Conservation (phyloP, 345 rosid species). For the Turritis glabra region DNA sequence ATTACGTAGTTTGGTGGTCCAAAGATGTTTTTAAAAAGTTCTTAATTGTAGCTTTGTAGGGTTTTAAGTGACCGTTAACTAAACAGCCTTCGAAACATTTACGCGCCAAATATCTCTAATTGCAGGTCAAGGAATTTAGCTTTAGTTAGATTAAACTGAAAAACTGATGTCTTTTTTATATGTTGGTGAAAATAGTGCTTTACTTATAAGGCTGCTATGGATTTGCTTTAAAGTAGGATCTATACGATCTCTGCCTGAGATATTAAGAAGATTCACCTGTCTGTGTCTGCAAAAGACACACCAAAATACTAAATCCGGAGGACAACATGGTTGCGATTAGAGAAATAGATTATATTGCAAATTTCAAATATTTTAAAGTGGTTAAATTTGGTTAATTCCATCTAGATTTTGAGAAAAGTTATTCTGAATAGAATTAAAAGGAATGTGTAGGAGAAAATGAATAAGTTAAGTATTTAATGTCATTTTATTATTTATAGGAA, state of each 20-base stretch:
- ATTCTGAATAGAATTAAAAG: too few species aligned
- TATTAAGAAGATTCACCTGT: background rate
- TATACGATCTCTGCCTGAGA: background rate
- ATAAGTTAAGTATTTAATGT: too few species aligned
- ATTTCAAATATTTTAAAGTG: too few species aligned
- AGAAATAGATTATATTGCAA: too few species aligned
- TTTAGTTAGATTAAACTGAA: background rate
- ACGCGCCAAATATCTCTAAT: constrained; percentile 11
- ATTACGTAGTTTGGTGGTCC: constrained; percentile 35
- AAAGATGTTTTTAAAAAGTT: background rate
- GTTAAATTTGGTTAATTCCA: too few species aligned
- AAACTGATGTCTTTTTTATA: constrained; percentile 10
- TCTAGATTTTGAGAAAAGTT: too few species aligned
- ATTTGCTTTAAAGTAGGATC: constrained; percentile 34
- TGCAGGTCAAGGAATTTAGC: constrained; percentile 16
- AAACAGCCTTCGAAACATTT: constrained; percentile 12
- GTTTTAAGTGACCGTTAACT: constrained; percentile 29
- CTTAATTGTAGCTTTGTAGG: background rate
- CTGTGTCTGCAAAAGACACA: too few species aligned
- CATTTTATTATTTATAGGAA: too few species aligned
- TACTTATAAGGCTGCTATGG: constrained; percentile 36
- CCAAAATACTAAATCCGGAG: too few species aligned
- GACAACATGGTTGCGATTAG: too few species aligned
- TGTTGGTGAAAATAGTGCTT: constrained; percentile 35
- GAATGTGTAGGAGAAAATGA: too few species aligned